phyloP scores from a whole-genome alignment of 164 flowering plant genomes.

The Annona squamosa region DNA sequence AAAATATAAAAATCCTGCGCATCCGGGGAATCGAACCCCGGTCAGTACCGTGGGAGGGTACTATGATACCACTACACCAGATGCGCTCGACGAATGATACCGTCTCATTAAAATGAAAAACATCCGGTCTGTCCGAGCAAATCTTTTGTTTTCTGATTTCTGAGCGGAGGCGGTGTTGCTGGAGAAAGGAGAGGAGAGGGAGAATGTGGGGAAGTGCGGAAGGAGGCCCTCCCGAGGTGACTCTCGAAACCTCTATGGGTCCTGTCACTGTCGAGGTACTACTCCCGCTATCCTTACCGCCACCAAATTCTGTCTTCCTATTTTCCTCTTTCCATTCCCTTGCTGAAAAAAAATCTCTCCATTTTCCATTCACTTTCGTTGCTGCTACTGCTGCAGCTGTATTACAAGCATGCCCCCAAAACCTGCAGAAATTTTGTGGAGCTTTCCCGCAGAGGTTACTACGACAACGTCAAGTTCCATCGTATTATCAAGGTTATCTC shows the following conservation, averaged over 20 bases:
- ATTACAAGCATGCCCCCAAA: slow-evolving; percentile 85
- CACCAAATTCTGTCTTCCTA: background rate
- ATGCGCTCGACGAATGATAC: slow-evolving; percentile 5
- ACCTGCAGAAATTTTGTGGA: slow-evolving; percentile 91
- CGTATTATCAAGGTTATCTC: slow-evolving; percentile 73
- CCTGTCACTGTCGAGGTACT: slow-evolving; percentile 74
- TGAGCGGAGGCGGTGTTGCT: no score
- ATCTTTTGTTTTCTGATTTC: no score
- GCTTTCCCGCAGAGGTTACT: slow-evolving; percentile 80
- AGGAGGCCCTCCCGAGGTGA: slow-evolving; percentile 85
- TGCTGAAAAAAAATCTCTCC: background rate
- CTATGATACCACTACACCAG: slow-evolving; percentile 64
- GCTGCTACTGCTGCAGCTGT: slow-evolving; percentile 34
- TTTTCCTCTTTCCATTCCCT: background rate
- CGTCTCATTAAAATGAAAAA: no score
- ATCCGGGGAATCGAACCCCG: slow-evolving; percentile 95
- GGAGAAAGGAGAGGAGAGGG: background rate
- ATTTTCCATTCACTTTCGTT: background rate
- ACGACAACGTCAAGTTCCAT: slow-evolving; percentile 80
- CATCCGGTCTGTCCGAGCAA: no score
- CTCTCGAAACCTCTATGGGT: slow-evolving; percentile 93
- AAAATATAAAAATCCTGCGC: background rate
- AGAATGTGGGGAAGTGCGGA: slow-evolving; percentile 68
- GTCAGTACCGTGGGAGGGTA: slow-evolving; percentile 97
- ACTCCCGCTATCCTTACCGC: background rate